phyloP scores from a whole-genome alignment of 176 grass and related monocot species.

The Metroxylon sagu region DNA sequence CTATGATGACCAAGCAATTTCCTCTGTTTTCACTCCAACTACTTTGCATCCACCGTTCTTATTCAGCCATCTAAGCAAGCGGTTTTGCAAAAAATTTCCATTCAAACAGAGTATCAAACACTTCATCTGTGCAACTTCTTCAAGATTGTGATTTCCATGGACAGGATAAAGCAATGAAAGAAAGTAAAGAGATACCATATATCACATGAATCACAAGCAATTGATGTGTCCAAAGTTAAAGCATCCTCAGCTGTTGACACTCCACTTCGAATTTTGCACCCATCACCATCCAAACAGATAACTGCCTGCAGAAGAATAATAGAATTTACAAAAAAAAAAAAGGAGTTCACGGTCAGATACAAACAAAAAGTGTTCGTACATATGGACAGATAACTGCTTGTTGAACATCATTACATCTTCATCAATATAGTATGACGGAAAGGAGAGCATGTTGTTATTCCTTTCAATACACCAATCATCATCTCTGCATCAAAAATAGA shows the following conservation, averaged over 20 bases:
- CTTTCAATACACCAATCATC: conserved; percentile 72
- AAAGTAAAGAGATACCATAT: conserved; percentile 46
- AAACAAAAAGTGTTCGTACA: neutral
- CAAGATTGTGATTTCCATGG: too few relatives aligned
- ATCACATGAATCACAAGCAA: conserved; percentile 98
- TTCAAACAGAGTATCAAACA: too few relatives aligned
- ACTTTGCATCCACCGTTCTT: too few relatives aligned
- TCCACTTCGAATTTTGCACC: conserved; percentile 72
- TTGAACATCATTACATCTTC: conserved; percentile 75
- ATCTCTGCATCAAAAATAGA: conserved; percentile 38
- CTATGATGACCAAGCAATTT: too few relatives aligned
- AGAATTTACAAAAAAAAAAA: neutral
- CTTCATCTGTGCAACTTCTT: too few relatives aligned
- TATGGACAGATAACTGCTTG: conserved; percentile 9
- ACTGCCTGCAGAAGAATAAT: conserved; percentile 46
- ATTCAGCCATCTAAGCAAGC: too few relatives aligned
- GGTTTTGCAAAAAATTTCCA: too few relatives aligned
- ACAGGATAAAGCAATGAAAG: neutral
- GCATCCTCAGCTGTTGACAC: conserved; percentile 43
- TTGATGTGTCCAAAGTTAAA: conserved; percentile 71
- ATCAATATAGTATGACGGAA: conserved; percentile 86
- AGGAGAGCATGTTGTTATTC: conserved; percentile 64
- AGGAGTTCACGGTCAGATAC: neutral
- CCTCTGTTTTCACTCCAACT: too few relatives aligned
- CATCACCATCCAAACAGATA: conserved; percentile 72